Evolutionary conservation across 257 asterid genomes (phyloP), one percentile per base, ranked within the genome.

Genomic region (Anisodus tanguticus): DNA sequence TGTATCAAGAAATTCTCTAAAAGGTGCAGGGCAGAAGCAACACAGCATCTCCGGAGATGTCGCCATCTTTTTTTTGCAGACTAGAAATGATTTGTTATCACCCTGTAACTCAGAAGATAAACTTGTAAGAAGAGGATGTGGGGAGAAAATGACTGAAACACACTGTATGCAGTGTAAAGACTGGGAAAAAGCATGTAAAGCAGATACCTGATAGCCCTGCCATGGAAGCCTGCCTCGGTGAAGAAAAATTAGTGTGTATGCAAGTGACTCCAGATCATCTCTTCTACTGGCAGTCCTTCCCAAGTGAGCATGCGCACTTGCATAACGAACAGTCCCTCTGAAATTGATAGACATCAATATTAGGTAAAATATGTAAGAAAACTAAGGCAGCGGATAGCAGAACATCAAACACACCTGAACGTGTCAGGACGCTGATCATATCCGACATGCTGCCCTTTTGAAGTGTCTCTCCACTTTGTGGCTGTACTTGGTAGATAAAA

Each of bases 221-320:
- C 92, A 90, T 8, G 92, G 92, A 58, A 90, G 63, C 89, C 91
- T 83, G 79, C 92, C 92, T 78, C 87, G 85, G 76, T 88, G 91
- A 85, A 90, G 91, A 84, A 90, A 90, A 45, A 90, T 70, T 47
- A 90, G 90, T 2, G 92, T 90, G 70, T 90, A 90, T 45, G 92
- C 92, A 82, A 90, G 90, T 8, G 92, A 89, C 71, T 89, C 92
- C 54, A 89, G 83, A 85, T 90, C 92, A 85, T 90, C 92, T 84
- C 92, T 90, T 84, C 92, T 86, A 87, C 91, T 90, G 8, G 91
- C 91, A 78, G 91, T 88, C 85, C 92, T 90, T 83, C 92, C 92
- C 86, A 90, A 82, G 88, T 90, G 92, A 81, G 92, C 92, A 79
- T 90, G 91, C 6, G 84, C 89, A 84, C 92, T 90, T 58, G 91